Evolutionary conservation across 2,329 filamentous ascomycete genomes (phyloP).

Genomic region (Ascochyta lentis): DNA sequence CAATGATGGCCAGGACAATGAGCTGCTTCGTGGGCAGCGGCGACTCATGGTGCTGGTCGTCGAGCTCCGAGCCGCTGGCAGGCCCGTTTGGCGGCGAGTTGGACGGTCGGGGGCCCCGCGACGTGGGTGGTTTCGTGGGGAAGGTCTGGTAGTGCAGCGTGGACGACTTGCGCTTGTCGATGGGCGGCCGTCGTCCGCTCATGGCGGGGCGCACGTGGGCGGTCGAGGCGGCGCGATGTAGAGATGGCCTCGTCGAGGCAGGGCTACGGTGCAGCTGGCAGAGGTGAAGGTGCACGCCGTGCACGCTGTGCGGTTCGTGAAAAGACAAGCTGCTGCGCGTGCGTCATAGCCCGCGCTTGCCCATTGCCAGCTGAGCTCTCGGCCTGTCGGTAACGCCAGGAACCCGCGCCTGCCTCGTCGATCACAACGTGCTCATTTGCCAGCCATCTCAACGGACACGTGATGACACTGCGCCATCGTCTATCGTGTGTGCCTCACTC

Average conservation of each 20-base stretch:
- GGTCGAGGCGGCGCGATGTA: conserved; percentile 2
- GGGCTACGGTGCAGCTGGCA: conserved; percentile 1
- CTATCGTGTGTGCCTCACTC: background rate
- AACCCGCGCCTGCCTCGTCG: conserved; percentile 9
- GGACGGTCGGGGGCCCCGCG: conserved; percentile 62
- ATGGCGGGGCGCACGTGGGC: conserved; percentile 27
- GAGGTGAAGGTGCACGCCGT: background rate
- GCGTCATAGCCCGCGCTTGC: conserved; percentile 17
- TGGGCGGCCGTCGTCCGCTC: conserved; percentile 43
- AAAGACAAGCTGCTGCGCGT: conserved; percentile 17
- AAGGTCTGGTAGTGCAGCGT: conserved; percentile 80
- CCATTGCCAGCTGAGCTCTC: conserved; percentile 8
- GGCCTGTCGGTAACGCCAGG: conserved; percentile 15
- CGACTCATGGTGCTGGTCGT: conserved; percentile 61
- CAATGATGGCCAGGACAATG: conserved; percentile 82
- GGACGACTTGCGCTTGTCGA: conserved; percentile 57
- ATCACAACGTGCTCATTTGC: conserved; percentile 6
- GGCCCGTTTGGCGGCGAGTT: conserved; percentile 35
- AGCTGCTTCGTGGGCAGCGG: conserved; percentile 86
- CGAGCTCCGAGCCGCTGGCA: conserved; percentile 44
- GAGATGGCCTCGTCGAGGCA: conserved; percentile 34
- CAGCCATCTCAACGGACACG: background rate
- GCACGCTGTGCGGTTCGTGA: background rate
- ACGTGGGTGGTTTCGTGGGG: conserved; percentile 74
- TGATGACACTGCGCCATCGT: background rate